Evolutionary conservation across 352 stramenopile genomes (phyloP).

Genomic region (Globisporangium nunn): DNA sequence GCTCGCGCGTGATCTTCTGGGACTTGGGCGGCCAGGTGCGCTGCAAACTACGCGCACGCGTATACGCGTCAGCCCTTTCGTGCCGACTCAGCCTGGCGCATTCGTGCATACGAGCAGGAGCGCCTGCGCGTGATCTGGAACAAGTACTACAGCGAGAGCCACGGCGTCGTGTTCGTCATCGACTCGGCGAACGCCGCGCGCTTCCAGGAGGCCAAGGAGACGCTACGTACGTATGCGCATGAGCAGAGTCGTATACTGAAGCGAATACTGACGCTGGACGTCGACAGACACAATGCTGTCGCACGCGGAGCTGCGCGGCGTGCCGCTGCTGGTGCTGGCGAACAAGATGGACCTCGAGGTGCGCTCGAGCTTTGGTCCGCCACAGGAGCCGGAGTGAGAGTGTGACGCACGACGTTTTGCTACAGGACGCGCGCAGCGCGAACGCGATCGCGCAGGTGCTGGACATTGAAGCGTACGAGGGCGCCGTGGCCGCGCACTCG

Average conservation of each 20-base stretch:
- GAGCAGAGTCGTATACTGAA: no score
- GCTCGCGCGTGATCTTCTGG: constrained; percentile 89
- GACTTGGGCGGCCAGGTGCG: constrained; percentile 85
- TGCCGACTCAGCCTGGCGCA: no score
- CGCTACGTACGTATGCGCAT: constrained; percentile 45
- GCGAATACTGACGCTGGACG: no score
- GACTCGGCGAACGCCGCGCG: constrained; percentile 78
- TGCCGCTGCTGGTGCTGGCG: constrained; percentile 85
- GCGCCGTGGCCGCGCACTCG: constrained; percentile 33
- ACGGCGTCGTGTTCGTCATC: constrained; percentile 89
- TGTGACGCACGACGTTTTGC: neutral
- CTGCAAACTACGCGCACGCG: no score
- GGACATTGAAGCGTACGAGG: constrained; percentile 31
- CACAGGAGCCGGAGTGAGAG: neutral
- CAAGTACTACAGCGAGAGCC: constrained; percentile 91
- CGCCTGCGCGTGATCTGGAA: constrained; percentile 89
- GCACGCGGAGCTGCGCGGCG: constrained; percentile 64
- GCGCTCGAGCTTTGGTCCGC: neutral
- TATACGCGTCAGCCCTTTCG: no score
- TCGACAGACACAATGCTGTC: constrained; percentile 65
- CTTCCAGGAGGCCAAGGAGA: constrained; percentile 87
- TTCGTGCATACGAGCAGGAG: constrained; percentile 24
- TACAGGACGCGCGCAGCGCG: constrained; percentile 27
- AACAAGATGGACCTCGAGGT: constrained; percentile 89
- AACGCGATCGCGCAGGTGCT: constrained; percentile 38